Evolutionary conservation across 495 filamentous ascomycete species (phyloP), one percentile per base, ranked within the genome.

Genomic region (Emericellopsis terricola): DNA sequence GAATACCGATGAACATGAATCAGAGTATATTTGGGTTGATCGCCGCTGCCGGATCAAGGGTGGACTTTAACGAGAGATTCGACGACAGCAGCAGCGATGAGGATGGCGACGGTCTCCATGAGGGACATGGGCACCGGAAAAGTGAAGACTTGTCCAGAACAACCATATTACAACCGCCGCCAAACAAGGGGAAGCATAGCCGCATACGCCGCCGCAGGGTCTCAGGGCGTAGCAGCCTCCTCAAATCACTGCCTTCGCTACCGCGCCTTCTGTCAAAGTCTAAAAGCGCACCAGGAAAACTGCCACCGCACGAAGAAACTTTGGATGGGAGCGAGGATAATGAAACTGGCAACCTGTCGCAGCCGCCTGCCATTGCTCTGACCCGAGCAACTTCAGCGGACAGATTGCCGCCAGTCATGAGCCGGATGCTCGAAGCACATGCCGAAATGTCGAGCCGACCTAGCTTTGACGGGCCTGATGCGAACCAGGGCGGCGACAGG

Each of bases 11-110:
- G 62, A 80, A 81, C 42, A 81, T 93, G 80, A 87, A 94, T 53
- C 86, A 94, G 57, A 87, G 81, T 32, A 68, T 97, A 33, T 93
- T 94, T 53, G 85, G 83, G 34, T 68, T 97, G 55, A 86, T 97
- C 40, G 81, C 86, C 11, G 79, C 82, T n/a, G 84, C 83, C 26
- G 83, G 82, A 4, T 81, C 80, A 34, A 70, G 69, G 31, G 74
- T 75, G 15, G 77, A 87, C 48, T 81, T 87, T 49, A 72, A 77
- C 49, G 66, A 77, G 34, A 68, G 79, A 21, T 89, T 93, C 48
- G 80, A 89, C 41, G 77, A 73, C 19, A 70, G 71, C 27, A 78
- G 72, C 20, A 86, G 81, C 37, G 86, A 87, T 38, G 85, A 84
- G 36, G 77, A 81, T 21, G 74, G 68, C 11, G 76, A 71, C 7